Conservation (phyloP, 495 filamentous ascomycete species). For the Penicillium nucicola region DNA sequence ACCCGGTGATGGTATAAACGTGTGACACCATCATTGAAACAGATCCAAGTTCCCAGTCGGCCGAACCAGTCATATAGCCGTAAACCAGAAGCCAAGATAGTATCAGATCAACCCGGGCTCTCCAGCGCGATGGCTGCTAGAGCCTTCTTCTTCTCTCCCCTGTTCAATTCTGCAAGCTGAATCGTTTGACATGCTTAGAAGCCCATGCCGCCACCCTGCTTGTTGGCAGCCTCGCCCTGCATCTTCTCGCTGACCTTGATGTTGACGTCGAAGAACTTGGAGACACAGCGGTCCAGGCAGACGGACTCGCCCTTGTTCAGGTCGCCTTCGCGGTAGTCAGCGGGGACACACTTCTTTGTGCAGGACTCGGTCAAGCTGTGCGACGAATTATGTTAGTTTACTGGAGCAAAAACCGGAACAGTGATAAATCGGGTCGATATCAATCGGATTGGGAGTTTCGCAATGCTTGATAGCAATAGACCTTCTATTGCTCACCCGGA, state of each 20-base stretch:
- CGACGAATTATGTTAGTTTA: not conserved
- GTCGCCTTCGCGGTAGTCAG: slow-evolving; percentile 87
- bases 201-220: slow-evolving; percentile 45
- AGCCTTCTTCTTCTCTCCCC: not conserved
- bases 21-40: slow-evolving; percentile 13
- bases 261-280: slow-evolving; percentile 98
- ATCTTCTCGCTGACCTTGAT: slow-evolving; percentile 87
- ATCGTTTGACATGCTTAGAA: slow-evolving; percentile 51
- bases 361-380: slow-evolving; percentile 80
- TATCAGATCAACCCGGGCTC: not conserved
- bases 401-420: not conserved
- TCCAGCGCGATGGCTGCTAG: slow-evolving; percentile 2
- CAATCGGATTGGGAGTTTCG: no score
- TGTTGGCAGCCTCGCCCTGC: slow-evolving; percentile 58
- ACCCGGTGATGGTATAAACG: slow-evolving; percentile 22
- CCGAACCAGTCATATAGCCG: slow-evolving; percentile 4
- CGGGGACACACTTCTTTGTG: slow-evolving; percentile 86
- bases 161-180: slow-evolving; percentile 3
- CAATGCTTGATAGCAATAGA: no score
- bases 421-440: no score
- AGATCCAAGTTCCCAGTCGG: slow-evolving; percentile 2
- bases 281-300: slow-evolving; percentile 92
- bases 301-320: slow-evolving; percentile 98
- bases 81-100: slow-evolving; percentile 6
- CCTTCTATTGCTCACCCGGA: not conserved